Evolutionary conservation across 352 stramenopile species (phyloP).

Genomic region (Globisporangium emineosum): DNA sequence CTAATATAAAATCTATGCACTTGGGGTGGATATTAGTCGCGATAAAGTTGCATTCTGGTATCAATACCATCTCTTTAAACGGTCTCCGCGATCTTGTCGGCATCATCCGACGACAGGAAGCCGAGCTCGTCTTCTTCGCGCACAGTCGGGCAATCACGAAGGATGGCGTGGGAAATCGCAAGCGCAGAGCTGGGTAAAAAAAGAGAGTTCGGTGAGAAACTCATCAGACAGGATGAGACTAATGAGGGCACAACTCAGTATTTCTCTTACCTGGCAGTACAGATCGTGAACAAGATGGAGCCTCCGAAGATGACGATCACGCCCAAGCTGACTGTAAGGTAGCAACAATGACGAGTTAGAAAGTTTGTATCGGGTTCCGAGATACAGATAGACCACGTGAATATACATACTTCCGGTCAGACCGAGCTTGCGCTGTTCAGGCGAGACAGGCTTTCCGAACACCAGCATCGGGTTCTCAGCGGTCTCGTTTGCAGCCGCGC

Average conservation of each 20-base stretch:
- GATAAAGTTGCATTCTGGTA: background rate
- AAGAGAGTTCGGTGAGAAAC: background rate
- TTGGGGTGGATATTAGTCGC: no score
- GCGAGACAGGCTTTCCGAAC: constrained; percentile 61
- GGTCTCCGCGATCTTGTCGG: constrained; percentile 64
- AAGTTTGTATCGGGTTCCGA: no score
- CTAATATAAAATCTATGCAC: constrained; percentile 17
- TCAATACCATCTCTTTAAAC: constrained; percentile 35
- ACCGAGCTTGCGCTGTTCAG: constrained; percentile 79
- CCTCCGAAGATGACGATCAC: constrained; percentile 84
- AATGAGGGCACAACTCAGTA: background rate
- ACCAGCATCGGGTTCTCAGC: constrained; percentile 73
- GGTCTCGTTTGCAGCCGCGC: constrained; percentile 59
- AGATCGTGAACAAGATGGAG: constrained; percentile 87
- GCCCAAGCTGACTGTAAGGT: constrained; percentile 49
- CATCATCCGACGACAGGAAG: constrained; percentile 65
- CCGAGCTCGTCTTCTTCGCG: constrained; percentile 80
- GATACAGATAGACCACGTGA: background rate
- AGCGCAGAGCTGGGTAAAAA: constrained; percentile 51
- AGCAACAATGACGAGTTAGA: constrained; percentile 9
- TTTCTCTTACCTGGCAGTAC: constrained; percentile 61
- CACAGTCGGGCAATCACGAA: constrained; percentile 72
- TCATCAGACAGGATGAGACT: background rate
- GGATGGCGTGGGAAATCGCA: constrained; percentile 71
- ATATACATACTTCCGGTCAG: constrained; percentile 59